Percentiles rank a stretch among this genome's conserved stretches.
These are phyloP conservation scores for Inga laurina DNA, from an alignment of 306 rosid genomes.

Conservation along the genomic window DNA sequence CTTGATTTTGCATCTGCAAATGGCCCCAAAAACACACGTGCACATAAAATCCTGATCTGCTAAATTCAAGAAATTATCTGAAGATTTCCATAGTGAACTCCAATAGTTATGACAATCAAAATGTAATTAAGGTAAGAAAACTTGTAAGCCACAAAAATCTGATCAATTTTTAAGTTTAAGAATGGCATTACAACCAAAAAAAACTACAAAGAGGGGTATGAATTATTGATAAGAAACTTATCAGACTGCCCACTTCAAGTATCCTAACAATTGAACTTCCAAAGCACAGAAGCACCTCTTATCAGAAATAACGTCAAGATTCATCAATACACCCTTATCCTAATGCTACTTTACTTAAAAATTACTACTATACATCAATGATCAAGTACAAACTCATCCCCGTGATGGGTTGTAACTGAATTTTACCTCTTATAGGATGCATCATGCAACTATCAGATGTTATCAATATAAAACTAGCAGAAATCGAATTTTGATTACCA, in stretches of 20 bases:
- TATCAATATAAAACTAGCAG: not conserved
- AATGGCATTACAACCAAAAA: not conserved
- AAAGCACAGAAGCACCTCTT: not conserved
- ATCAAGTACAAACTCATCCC: not conserved
- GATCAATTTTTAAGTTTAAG: not conserved
- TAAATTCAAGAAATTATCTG: not conserved
- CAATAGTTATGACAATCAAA: not conserved
- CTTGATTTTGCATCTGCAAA: conserved; percentile 54
- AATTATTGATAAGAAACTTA: not conserved
- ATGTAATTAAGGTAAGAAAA: not conserved
- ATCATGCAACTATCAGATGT: not conserved
- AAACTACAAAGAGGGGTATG: not conserved
- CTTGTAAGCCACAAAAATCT: not conserved
- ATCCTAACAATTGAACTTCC: not conserved
- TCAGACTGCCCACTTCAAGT: not conserved
- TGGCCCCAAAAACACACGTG: not conserved
- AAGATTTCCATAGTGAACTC: not conserved
- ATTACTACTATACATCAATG: not conserved
- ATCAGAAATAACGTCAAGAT: not conserved
- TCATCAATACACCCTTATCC: not conserved
- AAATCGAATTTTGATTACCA: not conserved
- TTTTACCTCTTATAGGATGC: not conserved
- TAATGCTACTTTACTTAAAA: not conserved
- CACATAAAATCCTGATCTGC: conserved; percentile 5
- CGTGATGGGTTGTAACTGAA: not conserved